phyloP scores from a whole-genome alignment of 1,139 yeast genomes.

The Yamadazyma mexicana region DNA sequence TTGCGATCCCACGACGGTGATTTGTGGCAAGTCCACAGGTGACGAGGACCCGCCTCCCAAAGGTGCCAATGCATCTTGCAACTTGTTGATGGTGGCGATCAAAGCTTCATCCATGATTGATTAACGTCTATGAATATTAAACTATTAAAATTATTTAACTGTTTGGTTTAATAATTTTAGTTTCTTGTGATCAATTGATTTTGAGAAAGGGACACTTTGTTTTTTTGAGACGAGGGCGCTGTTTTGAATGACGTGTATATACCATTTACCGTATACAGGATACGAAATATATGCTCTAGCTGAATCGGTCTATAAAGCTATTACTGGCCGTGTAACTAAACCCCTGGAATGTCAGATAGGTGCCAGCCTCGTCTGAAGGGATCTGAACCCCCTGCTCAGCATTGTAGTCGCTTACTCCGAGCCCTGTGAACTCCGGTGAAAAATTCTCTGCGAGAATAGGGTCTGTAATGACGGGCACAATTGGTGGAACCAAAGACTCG shows the following conservation, averaged over 20 bases:
- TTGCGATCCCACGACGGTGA: constrained; percentile 95
- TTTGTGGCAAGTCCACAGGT: constrained; percentile 91
- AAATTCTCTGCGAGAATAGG: constrained; percentile 37
- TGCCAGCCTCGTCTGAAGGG: constrained; percentile 9
- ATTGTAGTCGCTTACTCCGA: constrained; percentile 25
- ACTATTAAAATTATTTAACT: too few relatives aligned
- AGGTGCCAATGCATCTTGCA: constrained; percentile 93
- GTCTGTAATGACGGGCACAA: constrained; percentile 34
- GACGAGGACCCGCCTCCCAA: constrained; percentile 83
- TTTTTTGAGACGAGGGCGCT: constrained; percentile 1
- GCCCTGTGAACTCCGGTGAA: constrained; percentile 28
- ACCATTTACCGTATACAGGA: too few relatives aligned
- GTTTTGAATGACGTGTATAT: too few relatives aligned
- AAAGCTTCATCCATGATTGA: constrained; percentile 79
- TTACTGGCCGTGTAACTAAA: constrained; percentile 32
- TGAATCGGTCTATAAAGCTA: constrained; percentile 20
- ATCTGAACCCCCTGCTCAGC: constrained; percentile 15
- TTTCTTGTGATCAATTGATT: constrained; percentile 1
- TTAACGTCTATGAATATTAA: constrained; percentile 4
- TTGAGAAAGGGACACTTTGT: constrained; percentile 2
- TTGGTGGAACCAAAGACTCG: constrained; percentile 24
- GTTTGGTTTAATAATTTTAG: too few relatives aligned
- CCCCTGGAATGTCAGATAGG: constrained; percentile 21
- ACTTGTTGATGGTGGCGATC: constrained; percentile 86
- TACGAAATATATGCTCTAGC: background rate